Percentiles rank a stretch among this genome's conserved stretches.
Evolutionary conservation across 225 moss, liverwort and hornwort species (phyloP).

Genomic region (Polytrichum formosum): DNA sequence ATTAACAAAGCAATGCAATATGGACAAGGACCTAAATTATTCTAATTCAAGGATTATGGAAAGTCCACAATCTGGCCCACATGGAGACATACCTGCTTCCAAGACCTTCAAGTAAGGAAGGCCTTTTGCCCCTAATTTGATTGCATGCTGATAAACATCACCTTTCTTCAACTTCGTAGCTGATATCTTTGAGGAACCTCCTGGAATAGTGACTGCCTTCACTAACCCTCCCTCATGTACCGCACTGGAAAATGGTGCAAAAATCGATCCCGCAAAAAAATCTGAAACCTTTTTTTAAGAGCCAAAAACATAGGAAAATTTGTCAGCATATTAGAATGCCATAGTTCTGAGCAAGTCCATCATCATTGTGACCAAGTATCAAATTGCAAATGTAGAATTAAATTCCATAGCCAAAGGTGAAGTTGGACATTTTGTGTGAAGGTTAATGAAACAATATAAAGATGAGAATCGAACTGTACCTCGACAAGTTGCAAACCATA

Average conservation of each 20-base stretch:
- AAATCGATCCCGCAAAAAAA: constrained; percentile 59
- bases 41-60: too few species aligned
- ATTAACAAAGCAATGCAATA: too few species aligned
- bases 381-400: too few species aligned
- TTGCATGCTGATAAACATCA: constrained; percentile 77
- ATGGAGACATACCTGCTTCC: constrained; percentile 42
- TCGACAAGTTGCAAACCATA: constrained; percentile 80
- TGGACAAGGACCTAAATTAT: too few species aligned
- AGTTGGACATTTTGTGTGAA: too few species aligned
- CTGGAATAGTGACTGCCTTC: constrained; percentile 76
- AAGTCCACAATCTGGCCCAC: too few species aligned
- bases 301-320: too few species aligned
- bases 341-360: too few species aligned
- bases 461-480: constrained; percentile 28
- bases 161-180: constrained; percentile 92
- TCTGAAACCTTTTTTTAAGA: constrained; percentile 59
- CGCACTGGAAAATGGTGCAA: constrained; percentile 79
- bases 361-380: too few species aligned
- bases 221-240: constrained; percentile 66
- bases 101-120: constrained; percentile 85
- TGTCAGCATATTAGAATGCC: too few species aligned
- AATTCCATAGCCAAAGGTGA: too few species aligned
- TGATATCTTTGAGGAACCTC: constrained; percentile 72
- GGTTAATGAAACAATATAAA: too few species aligned
- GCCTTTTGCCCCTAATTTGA: constrained; percentile 76